These are phyloP conservation scores for Ramularia endophylla DNA, from an alignment of 2,329 filamentous ascomycete species.

Conservation along the genomic window DNA sequence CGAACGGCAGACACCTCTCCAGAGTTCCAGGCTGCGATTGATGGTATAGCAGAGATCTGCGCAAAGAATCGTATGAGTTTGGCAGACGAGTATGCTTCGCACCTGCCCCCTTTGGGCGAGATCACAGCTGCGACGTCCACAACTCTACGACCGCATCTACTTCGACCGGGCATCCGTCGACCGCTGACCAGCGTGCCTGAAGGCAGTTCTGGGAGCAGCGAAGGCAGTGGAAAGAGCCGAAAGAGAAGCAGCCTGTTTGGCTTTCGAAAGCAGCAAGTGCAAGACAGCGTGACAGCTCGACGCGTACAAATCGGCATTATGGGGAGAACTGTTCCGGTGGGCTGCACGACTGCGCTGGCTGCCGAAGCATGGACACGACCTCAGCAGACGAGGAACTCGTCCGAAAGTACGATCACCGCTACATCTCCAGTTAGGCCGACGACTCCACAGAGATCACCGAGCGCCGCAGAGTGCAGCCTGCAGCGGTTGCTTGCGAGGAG, in stretches of 20 bases:
- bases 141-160: conserved; percentile 11
- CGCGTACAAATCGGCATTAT: conserved; percentile 24
- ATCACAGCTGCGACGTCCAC: conserved; percentile 35
- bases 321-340: conserved; percentile 24
- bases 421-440: conserved; percentile 2
- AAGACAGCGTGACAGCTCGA: conserved; percentile 14
- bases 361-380: conserved; percentile 10
- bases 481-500: conserved; percentile 12
- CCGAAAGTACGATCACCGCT: conserved; percentile 10
- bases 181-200: conserved; percentile 44
- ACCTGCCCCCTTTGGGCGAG: conserved; percentile 56
- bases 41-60: conserved; percentile 59
- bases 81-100: conserved; percentile 57
- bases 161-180: conserved; percentile 27
- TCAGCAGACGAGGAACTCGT: conserved; percentile 10
- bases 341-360: conserved; percentile 24
- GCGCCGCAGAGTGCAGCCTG: conserved; percentile 15
- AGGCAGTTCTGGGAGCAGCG: conserved; percentile 41
- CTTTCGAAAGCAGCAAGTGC: conserved; percentile 18
- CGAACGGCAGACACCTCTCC: conserved; percentile 38
- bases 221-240: conserved; percentile 23
- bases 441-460: conserved; percentile 4
- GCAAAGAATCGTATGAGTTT: conserved; percentile 56
- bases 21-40: conserved; percentile 53
- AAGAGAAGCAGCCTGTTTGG: conserved; percentile 21